Percentiles rank a stretch among this genome's conserved stretches.
phyloP scores from a whole-genome alignment of 2,329 filamentous ascomycete genomes.

The Xylaria multiplex region DNA sequence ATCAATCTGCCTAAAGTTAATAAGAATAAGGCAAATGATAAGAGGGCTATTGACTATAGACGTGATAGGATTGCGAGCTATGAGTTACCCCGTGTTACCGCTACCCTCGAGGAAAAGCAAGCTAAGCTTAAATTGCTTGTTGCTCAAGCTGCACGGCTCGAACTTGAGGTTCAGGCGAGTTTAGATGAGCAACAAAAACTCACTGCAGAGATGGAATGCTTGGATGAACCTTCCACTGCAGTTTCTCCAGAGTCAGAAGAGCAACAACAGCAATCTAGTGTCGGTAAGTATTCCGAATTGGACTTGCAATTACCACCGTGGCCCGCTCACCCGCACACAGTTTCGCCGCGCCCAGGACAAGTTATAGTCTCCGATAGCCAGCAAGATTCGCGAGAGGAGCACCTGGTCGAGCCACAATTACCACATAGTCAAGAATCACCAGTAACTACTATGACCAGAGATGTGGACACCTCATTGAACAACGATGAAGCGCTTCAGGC shows the following conservation, averaged over 20 bases:
- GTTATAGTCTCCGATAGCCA: not conserved
- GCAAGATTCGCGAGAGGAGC: constrained; percentile 5
- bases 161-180: constrained; percentile 57
- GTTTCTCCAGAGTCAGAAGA: constrained; percentile 21
- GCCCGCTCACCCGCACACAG: not conserved
- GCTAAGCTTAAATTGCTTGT: constrained; percentile 59
- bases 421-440: not conserved
- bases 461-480: constrained; percentile 14
- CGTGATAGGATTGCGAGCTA: constrained; percentile 53
- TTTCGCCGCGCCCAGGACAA: constrained; percentile 10
- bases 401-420: not conserved
- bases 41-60: constrained; percentile 34
- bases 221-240: constrained; percentile 45
- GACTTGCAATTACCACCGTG: constrained; percentile 7
- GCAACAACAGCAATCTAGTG: constrained; percentile 25
- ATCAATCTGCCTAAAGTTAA: constrained; percentile 31
- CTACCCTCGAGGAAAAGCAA: constrained; percentile 56
- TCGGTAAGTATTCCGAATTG: constrained; percentile 34
- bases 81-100: constrained; percentile 53
- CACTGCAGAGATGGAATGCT: constrained; percentile 48
- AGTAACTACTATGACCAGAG: constrained; percentile 2
- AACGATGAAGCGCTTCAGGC: constrained; percentile 31
- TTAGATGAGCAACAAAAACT: constrained; percentile 50
- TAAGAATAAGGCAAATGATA: constrained; percentile 26
- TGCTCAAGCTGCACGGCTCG: constrained; percentile 59